Evolutionary conservation across 208 protist species (phyloP).

Genomic region (Naegleria fowleri): DNA sequence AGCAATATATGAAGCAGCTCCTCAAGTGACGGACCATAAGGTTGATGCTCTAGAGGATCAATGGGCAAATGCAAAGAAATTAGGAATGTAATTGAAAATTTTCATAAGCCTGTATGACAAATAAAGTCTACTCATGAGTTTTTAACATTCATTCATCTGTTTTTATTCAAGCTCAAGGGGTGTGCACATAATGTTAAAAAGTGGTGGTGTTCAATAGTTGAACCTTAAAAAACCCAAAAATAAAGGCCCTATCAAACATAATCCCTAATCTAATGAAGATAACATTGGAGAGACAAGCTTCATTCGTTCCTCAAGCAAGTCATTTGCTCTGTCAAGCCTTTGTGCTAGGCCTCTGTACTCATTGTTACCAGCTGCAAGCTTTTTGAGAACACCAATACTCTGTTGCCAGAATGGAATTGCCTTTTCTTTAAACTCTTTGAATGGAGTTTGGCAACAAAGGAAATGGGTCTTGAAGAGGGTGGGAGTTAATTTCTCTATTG

Average conservation of each 20-base stretch:
- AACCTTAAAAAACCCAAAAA: not conserved
- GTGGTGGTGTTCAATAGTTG: no score
- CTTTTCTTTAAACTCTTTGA: not conserved
- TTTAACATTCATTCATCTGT: not conserved
- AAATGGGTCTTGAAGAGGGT: not conserved
- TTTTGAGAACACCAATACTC: not conserved
- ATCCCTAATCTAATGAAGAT: no score
- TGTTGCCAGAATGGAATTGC: slow-evolving; percentile 22
- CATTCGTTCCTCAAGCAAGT: not conserved
- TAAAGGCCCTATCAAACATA: no score
- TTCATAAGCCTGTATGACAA: no score
- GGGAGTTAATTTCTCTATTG: not conserved
- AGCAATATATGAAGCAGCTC: not conserved
- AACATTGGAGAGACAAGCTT: not conserved
- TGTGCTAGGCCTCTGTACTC: not conserved
- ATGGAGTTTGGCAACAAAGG: not conserved
- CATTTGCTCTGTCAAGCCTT: not conserved
- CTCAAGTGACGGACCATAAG: not conserved
- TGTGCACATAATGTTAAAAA: not conserved
- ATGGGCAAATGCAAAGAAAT: not conserved
- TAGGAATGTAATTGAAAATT: not conserved
- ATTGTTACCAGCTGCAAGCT: not conserved
- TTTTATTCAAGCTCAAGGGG: not conserved
- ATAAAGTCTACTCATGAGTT: no score
- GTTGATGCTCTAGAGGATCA: not conserved